Evolutionary conservation across 768 basidiomycete genomes (phyloP).

Genomic region (Arthromyces matolae): DNA sequence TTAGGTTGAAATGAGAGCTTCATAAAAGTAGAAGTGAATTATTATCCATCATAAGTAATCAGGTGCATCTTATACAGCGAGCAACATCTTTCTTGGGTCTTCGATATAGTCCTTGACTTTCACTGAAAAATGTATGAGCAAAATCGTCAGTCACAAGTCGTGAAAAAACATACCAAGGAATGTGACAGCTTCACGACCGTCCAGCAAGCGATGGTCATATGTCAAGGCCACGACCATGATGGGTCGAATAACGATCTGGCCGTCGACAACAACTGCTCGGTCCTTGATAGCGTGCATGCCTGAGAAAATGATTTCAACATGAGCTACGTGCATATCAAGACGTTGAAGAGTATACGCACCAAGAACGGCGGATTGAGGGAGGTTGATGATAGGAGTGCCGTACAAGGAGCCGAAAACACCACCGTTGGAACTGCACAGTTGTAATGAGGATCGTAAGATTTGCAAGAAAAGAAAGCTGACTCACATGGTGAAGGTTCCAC

Average conservation of each 20-base stretch:
- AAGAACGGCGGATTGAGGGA: conserved; percentile 91
- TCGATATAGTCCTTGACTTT: conserved; percentile 92
- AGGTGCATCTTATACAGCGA: conserved; percentile 33
- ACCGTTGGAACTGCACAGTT: conserved; percentile 77
- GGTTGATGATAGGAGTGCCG: conserved; percentile 98
- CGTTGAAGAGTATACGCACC: conserved; percentile 39
- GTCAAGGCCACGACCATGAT: conserved; percentile 95
- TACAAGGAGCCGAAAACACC: conserved; percentile 97
- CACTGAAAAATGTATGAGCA: conserved; percentile 40
- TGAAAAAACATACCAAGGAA: conserved; percentile 77
- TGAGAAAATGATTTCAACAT: conserved; percentile 21
- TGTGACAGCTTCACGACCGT: conserved; percentile 93
- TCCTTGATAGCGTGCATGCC: conserved; percentile 97
- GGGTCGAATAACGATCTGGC: conserved; percentile 93
- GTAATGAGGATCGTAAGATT: conserved; percentile 1
- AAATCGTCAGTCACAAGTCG: not conserved
- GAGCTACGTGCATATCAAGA: not conserved
- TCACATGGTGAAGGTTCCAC: conserved; percentile 97
- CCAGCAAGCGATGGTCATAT: conserved; percentile 93
- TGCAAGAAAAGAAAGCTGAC: conserved; percentile 22
- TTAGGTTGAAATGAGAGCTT: conserved; percentile 2
- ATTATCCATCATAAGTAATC: conserved; percentile 5
- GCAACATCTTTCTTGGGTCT: conserved; percentile 89
- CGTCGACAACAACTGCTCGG: conserved; percentile 83
- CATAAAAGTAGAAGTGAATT: conserved; percentile 1